Conservation (phyloP, 2,329 filamentous ascomycete species). For the Aspergillus sojae region DNA sequence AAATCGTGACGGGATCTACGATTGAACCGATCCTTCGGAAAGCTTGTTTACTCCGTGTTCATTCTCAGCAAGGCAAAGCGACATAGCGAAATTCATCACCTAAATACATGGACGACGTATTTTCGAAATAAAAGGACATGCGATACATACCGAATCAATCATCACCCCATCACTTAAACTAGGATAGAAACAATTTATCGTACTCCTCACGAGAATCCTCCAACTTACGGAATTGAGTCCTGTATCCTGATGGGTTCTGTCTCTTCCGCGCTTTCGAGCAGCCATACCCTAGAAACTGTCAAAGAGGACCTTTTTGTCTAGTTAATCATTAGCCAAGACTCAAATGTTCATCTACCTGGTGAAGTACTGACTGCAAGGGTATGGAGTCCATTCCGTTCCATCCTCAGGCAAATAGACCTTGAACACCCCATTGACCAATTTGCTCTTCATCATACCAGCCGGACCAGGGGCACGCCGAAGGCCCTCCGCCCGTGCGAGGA, state of each 20-base stretch:
- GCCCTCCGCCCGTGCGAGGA: background rate
- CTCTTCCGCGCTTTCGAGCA: background rate
- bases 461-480: slow-evolving; percentile 5
- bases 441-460: slow-evolving; percentile 6
- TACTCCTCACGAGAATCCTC: too few species aligned
- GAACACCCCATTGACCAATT: background rate
- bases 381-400: slow-evolving; percentile 9
- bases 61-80: too few species aligned
- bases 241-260: background rate
- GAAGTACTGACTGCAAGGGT: slow-evolving; percentile 12
- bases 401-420: slow-evolving; percentile 12
- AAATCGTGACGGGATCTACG: too few species aligned
- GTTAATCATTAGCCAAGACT: background rate
- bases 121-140: too few species aligned
- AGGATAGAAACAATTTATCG: too few species aligned
- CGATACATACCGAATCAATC: too few species aligned
- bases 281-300: background rate
- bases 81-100: too few species aligned
- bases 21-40: too few species aligned
- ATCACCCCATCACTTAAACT: too few species aligned
- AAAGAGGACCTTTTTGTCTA: slow-evolving; percentile 15
- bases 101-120: too few species aligned
- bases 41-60: too few species aligned
- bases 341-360: background rate
- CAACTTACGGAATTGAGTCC: background rate